Evolutionary conservation across 805 yeast species (phyloP), one percentile per base, ranked within the genome.

Genomic region (Saturnispora galanensis): DNA sequence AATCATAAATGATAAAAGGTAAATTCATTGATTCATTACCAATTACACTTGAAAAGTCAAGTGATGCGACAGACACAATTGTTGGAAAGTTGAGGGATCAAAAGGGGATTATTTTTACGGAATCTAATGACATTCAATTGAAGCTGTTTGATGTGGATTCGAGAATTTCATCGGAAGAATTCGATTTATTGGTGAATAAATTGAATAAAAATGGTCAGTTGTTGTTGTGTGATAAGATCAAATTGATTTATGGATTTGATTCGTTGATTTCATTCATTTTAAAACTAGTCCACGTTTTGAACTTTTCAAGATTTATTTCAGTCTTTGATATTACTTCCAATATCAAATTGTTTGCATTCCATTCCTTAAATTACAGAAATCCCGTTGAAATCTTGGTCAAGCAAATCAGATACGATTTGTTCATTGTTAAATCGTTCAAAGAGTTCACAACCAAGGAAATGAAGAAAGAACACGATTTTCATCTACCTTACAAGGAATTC

Each of bases 391-490:
- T 58, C 12, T 47, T 58, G 31, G 58, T 58, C 39, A 58, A 58
- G 41, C 62, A 58, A 47, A 56, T 58, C 31, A 50, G 62, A 43
- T 54, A 56, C 42, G 61, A 57, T 46, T 48, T 58, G 31, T 58
- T 56, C 34, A 51, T 56, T 32, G 58, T 58, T 21, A 58, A 58
- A 42, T 57, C 63, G 13, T 58, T 57, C 38, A 57, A 56, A 36
- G 62, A 58, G 47, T 58, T 54, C 35, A 56, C 60, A 5, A 51
- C 52, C 17, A 58, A 56, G 39, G 63, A 58, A 44, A 56, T 57
- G 62, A 58, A 58, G 43, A 53, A 50, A 31, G 62, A 57, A 42
- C 63, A 57, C 43, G 63, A 58, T 47, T 58, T 58, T 44, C 63
- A 58, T 52, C 50, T 58, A 35, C 63, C 63, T 17, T 58, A 58